A percentile compares a stretch with the other conserved stretches of the same genome.
Evolutionary conservation across 2,329 filamentous ascomycete genomes (phyloP).

Genomic region (Epichloe hybrida): DNA sequence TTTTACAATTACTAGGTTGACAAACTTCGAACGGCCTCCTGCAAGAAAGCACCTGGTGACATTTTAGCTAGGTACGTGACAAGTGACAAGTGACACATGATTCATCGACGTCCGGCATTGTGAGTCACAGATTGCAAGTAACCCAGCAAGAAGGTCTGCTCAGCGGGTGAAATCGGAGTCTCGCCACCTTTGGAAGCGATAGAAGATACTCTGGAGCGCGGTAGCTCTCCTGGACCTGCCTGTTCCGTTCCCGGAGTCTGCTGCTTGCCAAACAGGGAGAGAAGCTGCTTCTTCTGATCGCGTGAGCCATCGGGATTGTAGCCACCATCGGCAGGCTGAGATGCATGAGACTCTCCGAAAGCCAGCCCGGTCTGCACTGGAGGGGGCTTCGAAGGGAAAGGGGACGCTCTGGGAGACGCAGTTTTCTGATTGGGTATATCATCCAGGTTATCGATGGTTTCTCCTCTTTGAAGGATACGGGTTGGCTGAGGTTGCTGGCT

Average conservation of each 20-base stretch:
- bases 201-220: conserved; percentile 28
- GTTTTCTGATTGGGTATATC: not conserved
- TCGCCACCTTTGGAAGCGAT: conserved; percentile 29
- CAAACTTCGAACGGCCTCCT: not conserved
- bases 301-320: conserved; percentile 15
- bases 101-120: conserved; percentile 19
- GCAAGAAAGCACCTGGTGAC: not conserved
- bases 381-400: conserved; percentile 9
- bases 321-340: not conserved
- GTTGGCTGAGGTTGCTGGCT: conserved; percentile 11
- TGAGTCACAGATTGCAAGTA: conserved; percentile 50
- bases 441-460: conserved; percentile 13
- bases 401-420: conserved; percentile 11
- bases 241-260: not conserved
- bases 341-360: not conserved
- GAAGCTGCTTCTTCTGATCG: conserved; percentile 25
- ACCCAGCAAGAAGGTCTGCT: conserved; percentile 63
- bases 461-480: conserved; percentile 23
- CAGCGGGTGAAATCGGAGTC: conserved; percentile 50
- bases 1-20: not conserved
- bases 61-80: no score
- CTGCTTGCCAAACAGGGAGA: conserved; percentile 50
- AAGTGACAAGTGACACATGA: not conserved
- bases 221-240: conserved; percentile 6
- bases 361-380: conserved; percentile 1